A percentile compares a stretch with the other conserved stretches of the same genome.
Evolutionary conservation across 2,329 filamentous ascomycete species (phyloP).

Genomic region (Endoconidiophora polonica): DNA sequence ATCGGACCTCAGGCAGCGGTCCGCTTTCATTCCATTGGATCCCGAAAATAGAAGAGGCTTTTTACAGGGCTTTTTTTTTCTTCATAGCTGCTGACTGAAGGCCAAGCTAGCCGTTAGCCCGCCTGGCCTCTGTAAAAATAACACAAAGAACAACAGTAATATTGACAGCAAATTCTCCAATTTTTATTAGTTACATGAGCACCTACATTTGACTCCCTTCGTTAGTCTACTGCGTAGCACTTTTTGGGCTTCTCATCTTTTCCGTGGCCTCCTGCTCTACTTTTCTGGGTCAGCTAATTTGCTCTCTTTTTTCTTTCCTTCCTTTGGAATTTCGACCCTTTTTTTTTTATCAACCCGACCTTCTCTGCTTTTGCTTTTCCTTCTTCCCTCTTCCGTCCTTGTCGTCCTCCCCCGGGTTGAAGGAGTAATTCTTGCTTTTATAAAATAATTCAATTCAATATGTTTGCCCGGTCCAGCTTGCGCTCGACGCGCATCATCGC

Average conservation of each 20-base stretch:
- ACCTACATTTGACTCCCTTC: too few species aligned
- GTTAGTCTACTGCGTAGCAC: too few species aligned
- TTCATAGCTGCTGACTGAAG: neutral
- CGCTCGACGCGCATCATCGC: constrained; percentile 76
- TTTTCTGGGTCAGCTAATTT: constrained; percentile 11
- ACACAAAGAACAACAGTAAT: too few species aligned
- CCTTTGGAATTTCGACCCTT: constrained; percentile 10
- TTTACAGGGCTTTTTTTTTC: constrained; percentile 5
- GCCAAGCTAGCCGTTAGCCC: too few species aligned
- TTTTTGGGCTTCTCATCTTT: neutral
- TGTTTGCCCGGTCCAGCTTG: constrained; percentile 88
- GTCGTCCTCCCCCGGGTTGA: constrained; percentile 12
- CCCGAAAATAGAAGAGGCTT: constrained; percentile 8
- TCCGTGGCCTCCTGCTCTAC: neutral
- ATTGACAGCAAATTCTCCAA: too few species aligned
- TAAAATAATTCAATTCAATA: constrained; percentile 33
- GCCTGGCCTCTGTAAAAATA: too few species aligned
- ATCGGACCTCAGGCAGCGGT: constrained; percentile 13
- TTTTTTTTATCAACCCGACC: constrained; percentile 8
- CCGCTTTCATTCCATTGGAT: constrained; percentile 12
- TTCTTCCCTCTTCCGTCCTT: constrained; percentile 9
- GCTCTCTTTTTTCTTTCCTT: constrained; percentile 4
- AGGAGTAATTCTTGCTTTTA: constrained; percentile 13
- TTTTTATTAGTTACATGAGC: too few species aligned
- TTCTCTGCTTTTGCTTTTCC: constrained; percentile 9